These are phyloP conservation scores for Aspergillus arachidicola DNA, from an alignment of 2,329 filamentous ascomycete genomes.

Conservation along the genomic window DNA sequence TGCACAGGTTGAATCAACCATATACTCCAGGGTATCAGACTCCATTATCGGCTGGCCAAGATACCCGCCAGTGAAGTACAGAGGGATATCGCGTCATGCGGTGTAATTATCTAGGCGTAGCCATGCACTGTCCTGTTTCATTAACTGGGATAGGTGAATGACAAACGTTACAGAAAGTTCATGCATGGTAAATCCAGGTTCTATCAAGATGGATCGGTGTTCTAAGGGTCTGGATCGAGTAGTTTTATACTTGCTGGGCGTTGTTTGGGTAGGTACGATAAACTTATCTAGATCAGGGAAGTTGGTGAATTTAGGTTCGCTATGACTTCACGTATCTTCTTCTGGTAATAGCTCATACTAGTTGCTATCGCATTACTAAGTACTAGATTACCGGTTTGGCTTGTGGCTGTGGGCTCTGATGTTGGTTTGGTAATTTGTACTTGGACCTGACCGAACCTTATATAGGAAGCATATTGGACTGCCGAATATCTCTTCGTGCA, in stretches of 20 bases:
- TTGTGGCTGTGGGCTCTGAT: not conserved
- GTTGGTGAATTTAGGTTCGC: not conserved
- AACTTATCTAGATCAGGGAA: not conserved
- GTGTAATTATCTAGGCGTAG: not conserved
- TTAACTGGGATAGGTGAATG: not conserved
- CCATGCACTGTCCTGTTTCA: not conserved
- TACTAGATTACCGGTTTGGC: not conserved
- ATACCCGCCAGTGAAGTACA: not conserved
- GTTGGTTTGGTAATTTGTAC: not conserved
- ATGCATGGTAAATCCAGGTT: not conserved
- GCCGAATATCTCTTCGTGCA: not conserved
- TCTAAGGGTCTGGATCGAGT: not conserved
- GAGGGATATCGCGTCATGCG: not conserved
- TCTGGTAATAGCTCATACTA: not conserved
- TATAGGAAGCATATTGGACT: not conserved
- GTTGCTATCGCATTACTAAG: fast-evolving
- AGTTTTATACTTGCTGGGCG: no score
- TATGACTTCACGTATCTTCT: not conserved
- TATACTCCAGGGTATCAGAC: not conserved
- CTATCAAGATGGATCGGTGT: not conserved
- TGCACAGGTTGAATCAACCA: not conserved
- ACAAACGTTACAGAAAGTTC: fast-evolving
- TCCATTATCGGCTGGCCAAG: no score
- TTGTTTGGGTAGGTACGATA: not conserved
- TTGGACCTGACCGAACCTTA: no score